A percentile compares a stretch with the other conserved stretches of the same genome.
phyloP scores from a whole-genome alignment of 2,329 filamentous ascomycete genomes.

The Talaromyces sp. region DNA sequence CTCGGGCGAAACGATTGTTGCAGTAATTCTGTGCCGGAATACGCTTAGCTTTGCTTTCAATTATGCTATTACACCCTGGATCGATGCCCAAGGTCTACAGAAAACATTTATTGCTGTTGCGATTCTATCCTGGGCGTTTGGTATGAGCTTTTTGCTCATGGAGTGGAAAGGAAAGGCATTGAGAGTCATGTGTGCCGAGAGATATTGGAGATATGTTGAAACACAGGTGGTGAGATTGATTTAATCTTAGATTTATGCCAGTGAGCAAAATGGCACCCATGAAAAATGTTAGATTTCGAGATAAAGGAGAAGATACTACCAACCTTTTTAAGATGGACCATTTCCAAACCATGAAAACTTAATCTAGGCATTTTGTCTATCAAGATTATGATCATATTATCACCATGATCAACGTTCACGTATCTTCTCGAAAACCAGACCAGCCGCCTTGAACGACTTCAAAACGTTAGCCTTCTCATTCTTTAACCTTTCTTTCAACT shows the following conservation, averaged over 20 bases:
- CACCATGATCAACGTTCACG: background rate
- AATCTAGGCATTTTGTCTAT: background rate
- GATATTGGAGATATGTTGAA: slow-evolving; percentile 20
- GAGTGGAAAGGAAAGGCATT: slow-evolving; percentile 48
- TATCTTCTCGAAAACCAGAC: background rate
- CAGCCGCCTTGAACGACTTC: background rate
- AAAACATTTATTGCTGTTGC: slow-evolving; percentile 46
- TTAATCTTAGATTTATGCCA: background rate
- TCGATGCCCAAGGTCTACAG: slow-evolving; percentile 41
- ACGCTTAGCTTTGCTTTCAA: slow-evolving; percentile 34
- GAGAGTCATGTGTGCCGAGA: slow-evolving; percentile 7
- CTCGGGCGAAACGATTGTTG: slow-evolving; percentile 49
- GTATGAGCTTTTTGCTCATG: slow-evolving; percentile 44
- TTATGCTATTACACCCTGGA: slow-evolving; percentile 51
- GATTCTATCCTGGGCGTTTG: slow-evolving; percentile 36
- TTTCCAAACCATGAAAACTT: background rate
- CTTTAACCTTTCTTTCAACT: background rate
- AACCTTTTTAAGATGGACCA: background rate
- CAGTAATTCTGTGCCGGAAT: slow-evolving; percentile 50
- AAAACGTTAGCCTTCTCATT: background rate
- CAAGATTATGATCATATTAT: background rate
- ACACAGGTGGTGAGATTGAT: slow-evolving; percentile 17
- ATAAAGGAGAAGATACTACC: background rate
- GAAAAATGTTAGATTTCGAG: background rate
- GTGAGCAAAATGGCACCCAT: background rate